A percentile compares a stretch with the other conserved stretches of the same genome.
Evolutionary conservation across 306 rosid genomes (phyloP).

Genomic region (Clitoria ternatea): DNA sequence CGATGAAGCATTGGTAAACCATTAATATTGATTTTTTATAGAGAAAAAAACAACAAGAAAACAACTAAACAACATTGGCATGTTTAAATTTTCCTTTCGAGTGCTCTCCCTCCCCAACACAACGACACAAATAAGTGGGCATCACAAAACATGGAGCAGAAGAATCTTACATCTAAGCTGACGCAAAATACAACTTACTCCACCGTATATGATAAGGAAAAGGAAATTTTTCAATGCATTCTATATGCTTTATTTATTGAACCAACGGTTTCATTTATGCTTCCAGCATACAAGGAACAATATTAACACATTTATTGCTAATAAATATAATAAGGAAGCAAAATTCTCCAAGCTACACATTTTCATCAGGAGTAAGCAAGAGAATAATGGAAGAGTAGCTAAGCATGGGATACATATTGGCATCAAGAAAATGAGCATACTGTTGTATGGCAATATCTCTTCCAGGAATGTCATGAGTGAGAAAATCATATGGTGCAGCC

Average conservation of each 20-base stretch:
- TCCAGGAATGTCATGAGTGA: constrained; percentile 54
- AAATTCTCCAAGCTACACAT: constrained; percentile 26
- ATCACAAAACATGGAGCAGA: background rate
- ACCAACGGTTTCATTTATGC: background rate
- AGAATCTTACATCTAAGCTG: background rate
- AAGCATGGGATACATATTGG: constrained; percentile 83
- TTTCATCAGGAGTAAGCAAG: constrained; percentile 49
- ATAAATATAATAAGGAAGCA: background rate
- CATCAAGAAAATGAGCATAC: constrained; percentile 77
- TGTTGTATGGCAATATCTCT: constrained; percentile 66
- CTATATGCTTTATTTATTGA: constrained; percentile 4
- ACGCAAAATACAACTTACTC: background rate
- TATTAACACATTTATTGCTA: background rate
- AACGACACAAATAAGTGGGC: background rate
- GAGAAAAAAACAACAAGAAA: too few species aligned
- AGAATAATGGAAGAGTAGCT: constrained; percentile 93
- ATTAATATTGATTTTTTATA: too few species aligned
- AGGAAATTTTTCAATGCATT: background rate
- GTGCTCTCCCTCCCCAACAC: background rate
- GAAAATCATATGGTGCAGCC: constrained; percentile 71
- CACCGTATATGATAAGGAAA: too few species aligned
- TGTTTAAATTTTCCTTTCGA: background rate
- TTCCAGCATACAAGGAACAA: background rate
- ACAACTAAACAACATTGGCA: background rate
- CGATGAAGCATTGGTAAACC: too few species aligned